These are phyloP conservation scores for Uromyces viciae-fabae DNA, from an alignment of 1,284 basidiomycete species.

Conservation along the genomic window DNA sequence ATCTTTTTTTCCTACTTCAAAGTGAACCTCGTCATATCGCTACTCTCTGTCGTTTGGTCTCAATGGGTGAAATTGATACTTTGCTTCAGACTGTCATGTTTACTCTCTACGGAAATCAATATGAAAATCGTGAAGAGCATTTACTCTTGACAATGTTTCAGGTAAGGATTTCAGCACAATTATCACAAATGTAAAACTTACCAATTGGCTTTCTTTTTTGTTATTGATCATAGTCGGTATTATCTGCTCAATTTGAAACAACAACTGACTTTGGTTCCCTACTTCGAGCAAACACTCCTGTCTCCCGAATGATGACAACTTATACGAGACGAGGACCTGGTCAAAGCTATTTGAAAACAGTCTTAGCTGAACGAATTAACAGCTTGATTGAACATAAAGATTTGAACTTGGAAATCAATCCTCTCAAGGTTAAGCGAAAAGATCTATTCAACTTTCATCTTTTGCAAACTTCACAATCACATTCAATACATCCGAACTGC, in stretches of 20 bases:
- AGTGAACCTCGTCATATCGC: slow-evolving; percentile 96
- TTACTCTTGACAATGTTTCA: slow-evolving; percentile 96
- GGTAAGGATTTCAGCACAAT: slow-evolving; percentile 54
- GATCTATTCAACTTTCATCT: not conserved
- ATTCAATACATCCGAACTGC: not conserved
- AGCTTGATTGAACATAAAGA: slow-evolving; percentile 97
- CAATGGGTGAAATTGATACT: slow-evolving; percentile 92
- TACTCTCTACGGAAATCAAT: slow-evolving; percentile 98
- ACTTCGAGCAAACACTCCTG: slow-evolving; percentile 94
- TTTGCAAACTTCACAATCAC: not conserved
- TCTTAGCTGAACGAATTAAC: slow-evolving; percentile 94
- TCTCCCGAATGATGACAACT: slow-evolving; percentile 99
- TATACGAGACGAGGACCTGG: slow-evolving; percentile 97
- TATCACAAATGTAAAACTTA: not conserved
- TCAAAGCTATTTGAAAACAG: slow-evolving; percentile 93
- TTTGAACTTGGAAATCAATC: slow-evolving; percentile 96
- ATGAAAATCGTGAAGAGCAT: slow-evolving; percentile 97
- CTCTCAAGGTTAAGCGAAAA: slow-evolving; percentile 70
- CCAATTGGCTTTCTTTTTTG: not conserved
- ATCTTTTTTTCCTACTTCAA: slow-evolving; percentile 96
- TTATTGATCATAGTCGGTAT: slow-evolving; percentile 67
- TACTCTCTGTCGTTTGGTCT: slow-evolving; percentile 92
- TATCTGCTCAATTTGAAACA: slow-evolving; percentile 96
- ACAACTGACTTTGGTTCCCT: slow-evolving; percentile 96
- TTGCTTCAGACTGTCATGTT: slow-evolving; percentile 99